Evolutionary conservation across 371 early-diverging fungal species (phyloP).

Genomic region (Haplosporangium sp.): DNA sequence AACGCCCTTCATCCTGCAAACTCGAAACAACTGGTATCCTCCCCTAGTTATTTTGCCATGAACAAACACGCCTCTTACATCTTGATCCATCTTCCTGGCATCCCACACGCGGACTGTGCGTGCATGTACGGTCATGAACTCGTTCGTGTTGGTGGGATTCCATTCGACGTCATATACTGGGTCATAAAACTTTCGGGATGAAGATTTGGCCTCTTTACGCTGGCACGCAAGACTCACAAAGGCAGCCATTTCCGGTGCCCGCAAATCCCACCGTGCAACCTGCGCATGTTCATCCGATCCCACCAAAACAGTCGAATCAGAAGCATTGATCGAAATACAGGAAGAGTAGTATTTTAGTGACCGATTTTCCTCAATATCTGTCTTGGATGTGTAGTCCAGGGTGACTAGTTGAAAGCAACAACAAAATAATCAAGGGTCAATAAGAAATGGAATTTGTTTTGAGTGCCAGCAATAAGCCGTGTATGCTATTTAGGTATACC

Average conservation of each 20-base stretch:
- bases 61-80: conserved; percentile 28
- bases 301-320: conserved; percentile 26
- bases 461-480: too few relatives aligned
- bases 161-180: conserved; percentile 29
- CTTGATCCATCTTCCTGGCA: conserved; percentile 23
- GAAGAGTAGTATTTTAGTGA: conserved; percentile 5
- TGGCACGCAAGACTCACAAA: conserved; percentile 17
- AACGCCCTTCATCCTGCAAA: too few relatives aligned
- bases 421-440: not conserved
- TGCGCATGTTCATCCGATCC: conserved; percentile 29
- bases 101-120: conserved; percentile 41
- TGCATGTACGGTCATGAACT: conserved; percentile 33
- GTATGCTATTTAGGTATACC: too few relatives aligned
- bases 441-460: not conserved
- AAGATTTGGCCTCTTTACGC: not conserved
- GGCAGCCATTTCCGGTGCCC: conserved; percentile 9
- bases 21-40: too few relatives aligned
- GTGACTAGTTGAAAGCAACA: not conserved
- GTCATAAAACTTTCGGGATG: not conserved
- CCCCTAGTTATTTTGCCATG: not conserved
- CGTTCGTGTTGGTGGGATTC: conserved; percentile 27
- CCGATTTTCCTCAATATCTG: conserved; percentile 6
- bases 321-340: conserved; percentile 23
- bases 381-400: not conserved
- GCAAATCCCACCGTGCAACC: conserved; percentile 37